These are phyloP conservation scores for Raddia guianensis DNA, from an alignment of 176 grass and related monocot genomes.

Conservation along the genomic window DNA sequence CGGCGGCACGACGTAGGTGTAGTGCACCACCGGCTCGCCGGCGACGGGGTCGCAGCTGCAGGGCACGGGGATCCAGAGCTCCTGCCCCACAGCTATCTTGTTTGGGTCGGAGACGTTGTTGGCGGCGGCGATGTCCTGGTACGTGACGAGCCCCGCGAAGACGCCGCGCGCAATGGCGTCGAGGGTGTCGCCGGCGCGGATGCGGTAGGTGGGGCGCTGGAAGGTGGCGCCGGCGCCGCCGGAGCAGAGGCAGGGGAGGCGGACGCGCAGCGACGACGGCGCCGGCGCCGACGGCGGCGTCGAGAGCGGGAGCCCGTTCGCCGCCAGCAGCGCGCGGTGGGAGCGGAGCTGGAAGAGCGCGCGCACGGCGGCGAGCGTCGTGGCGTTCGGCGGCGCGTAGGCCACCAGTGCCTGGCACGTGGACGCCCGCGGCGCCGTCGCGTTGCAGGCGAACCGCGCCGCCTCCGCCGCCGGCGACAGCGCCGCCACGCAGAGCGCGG, in stretches of 20 bases:
- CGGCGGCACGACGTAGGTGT: conserved; percentile 55
- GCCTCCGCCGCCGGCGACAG: conserved; percentile 20
- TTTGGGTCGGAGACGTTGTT: conserved; percentile 81
- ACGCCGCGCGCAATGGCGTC: conserved; percentile 54
- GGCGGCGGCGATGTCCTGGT: conserved; percentile 76
- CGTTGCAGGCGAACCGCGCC: conserved; percentile 68
- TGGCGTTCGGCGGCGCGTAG: conserved; percentile 75
- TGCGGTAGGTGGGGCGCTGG: conserved; percentile 66
- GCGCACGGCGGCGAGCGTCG: conserved; percentile 58
- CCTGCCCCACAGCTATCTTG: conserved; percentile 52
- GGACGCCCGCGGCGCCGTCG: conserved; percentile 36
- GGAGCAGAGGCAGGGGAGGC: conserved; percentile 89
- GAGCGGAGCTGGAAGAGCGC: conserved; percentile 84
- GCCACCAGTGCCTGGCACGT: conserved; percentile 79
- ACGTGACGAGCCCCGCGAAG: conserved; percentile 74
- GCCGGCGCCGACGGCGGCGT: conserved; percentile 49
- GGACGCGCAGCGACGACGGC: conserved; percentile 54
- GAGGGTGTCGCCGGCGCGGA: conserved; percentile 63
- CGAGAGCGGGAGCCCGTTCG: conserved; percentile 64
- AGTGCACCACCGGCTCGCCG: conserved; percentile 54
- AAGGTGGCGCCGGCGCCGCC: conserved; percentile 63
- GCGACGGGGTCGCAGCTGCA: conserved; percentile 91
- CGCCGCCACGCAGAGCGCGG: conserved; percentile 19
- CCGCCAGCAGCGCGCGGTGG: conserved; percentile 69
- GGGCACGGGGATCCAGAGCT: conserved; percentile 87